A percentile compares a stretch with the other conserved stretches of the same genome.
phyloP scores from a whole-genome alignment of 768 basidiomycete genomes.

The Calocera viscosa region DNA sequence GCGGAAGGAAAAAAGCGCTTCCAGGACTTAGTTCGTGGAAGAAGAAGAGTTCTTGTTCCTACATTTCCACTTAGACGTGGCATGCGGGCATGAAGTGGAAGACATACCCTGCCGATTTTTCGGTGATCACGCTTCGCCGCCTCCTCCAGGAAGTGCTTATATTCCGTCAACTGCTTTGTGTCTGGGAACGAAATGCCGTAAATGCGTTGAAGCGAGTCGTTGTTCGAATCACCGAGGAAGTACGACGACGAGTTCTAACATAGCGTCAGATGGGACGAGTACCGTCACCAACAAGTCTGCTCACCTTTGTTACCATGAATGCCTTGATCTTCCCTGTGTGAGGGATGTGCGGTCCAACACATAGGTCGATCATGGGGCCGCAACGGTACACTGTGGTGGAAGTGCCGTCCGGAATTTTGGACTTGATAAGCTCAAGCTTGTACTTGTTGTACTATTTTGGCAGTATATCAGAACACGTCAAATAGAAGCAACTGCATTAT shows the following conservation, averaged over 20 bases:
- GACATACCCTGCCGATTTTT: slow-evolving; percentile 71
- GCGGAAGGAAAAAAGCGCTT: slow-evolving; percentile 91
- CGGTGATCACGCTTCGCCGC: slow-evolving; percentile 97
- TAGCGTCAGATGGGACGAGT: background rate
- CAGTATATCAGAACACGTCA: background rate
- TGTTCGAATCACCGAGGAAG: slow-evolving; percentile 86
- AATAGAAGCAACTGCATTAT: background rate
- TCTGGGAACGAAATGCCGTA: slow-evolving; percentile 99
- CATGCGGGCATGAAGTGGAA: background rate
- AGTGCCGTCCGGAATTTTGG: slow-evolving; percentile 90
- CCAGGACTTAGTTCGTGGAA: slow-evolving; percentile 96
- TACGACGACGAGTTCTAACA: slow-evolving; percentile 88
- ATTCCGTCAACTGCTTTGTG: slow-evolving; percentile 84
- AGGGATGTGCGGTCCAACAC: slow-evolving; percentile 93
- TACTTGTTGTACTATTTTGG: slow-evolving; percentile 85
- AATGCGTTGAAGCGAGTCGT: slow-evolving; percentile 89
- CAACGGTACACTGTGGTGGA: slow-evolving; percentile 97
- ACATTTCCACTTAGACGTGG: slow-evolving; percentile 14
- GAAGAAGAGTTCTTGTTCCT: slow-evolving; percentile 97
- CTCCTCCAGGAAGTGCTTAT: slow-evolving; percentile 91
- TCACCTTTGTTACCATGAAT: slow-evolving; percentile 87
- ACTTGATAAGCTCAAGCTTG: slow-evolving; percentile 89
- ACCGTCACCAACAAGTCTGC: slow-evolving; percentile 8
- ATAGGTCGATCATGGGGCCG: slow-evolving; percentile 96
- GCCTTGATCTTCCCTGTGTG: slow-evolving; percentile 97